Evolutionary conservation across 2,329 filamentous ascomycete genomes (phyloP).

Genomic region (Didymella lethalis): DNA sequence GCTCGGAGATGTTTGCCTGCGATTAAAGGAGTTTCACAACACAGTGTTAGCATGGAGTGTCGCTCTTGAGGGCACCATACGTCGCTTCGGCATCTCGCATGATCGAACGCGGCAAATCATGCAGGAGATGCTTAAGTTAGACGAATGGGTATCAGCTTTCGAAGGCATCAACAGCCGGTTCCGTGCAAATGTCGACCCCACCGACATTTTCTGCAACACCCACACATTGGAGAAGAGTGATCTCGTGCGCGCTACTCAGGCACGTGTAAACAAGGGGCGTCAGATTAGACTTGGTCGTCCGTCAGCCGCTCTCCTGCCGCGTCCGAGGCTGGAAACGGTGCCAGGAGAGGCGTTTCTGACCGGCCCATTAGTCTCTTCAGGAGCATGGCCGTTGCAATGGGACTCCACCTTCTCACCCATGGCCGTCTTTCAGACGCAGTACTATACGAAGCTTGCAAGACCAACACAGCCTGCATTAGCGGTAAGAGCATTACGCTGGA

Average conservation of each 20-base stretch:
- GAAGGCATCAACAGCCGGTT: constrained; percentile 28
- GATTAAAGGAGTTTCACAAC: constrained; percentile 39
- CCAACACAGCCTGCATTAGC: constrained; percentile 6
- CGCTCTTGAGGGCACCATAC: constrained; percentile 35
- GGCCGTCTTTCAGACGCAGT: constrained; percentile 30
- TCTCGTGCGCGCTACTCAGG: constrained; percentile 25
- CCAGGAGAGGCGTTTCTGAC: constrained; percentile 34
- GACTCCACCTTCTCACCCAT: constrained; percentile 36
- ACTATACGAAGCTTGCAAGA: constrained; percentile 25
- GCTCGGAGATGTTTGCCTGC: constrained; percentile 45
- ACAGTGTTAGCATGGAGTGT: constrained; percentile 42
- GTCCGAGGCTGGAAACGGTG: constrained; percentile 20
- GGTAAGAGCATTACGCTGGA: constrained; percentile 25
- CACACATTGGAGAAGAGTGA: constrained; percentile 35
- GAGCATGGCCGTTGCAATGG: constrained; percentile 38
- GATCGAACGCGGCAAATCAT: constrained; percentile 27
- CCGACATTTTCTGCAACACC: constrained; percentile 35
- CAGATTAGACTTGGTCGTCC: constrained; percentile 8
- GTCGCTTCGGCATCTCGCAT: constrained; percentile 26
- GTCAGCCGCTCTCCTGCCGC: constrained; percentile 1
- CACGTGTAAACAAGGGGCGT: constrained; percentile 14
- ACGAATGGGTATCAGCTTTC: constrained; percentile 32
- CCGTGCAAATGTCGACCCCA: constrained; percentile 31
- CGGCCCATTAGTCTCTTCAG: constrained; percentile 31
- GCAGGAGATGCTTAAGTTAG: constrained; percentile 34